Base-by-base conservation (phyloP, 2,329 filamentous ascomycete genomes). In the Cladosporium sp. region DNA sequence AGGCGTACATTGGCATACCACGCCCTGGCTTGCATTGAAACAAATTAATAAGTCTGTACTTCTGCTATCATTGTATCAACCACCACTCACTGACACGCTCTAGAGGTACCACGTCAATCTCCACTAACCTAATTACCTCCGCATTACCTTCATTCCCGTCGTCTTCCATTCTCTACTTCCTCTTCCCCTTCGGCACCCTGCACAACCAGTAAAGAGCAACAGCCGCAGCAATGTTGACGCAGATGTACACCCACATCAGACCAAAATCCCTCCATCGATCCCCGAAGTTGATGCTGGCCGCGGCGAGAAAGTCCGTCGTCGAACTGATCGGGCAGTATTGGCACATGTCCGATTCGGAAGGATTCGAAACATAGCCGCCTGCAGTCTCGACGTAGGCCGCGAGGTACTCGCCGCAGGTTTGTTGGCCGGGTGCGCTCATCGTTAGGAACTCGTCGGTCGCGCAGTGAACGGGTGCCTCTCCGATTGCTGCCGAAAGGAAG, bases 181-280 rank as follows among this genome's bases (percentile, higher is more conserved):
- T 5, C 22, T 24, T 48, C 45, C 37, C 19, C 37, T 48, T 48
- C 60, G 62, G 67, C 3, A 84, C 80, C n/a, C 81, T 68, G 56
- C 81, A 78, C 6, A 80, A 50, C 64, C 79, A 88, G 64, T 88
- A 88, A 1, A 82, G 66, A 7, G 71, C 52, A 4, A 85, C 69
- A 0, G 83, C 82, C 2, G 76, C 68, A 29, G 68, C 66, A 32
- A 85, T 74, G 57, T 87, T 85, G 63, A 86, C 84, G 0, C 69
- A 50, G 29, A 87, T 77, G 56, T 77, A 88, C 0, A 73, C 80
- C 78, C 82, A 87, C 59, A 87, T 70, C 32, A 88, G 73, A 1
- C 84, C 85, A 53, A 80, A 86, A 61, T 88, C 85, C 52, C 83
- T 73, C 83, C 84, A 87, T 2, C 80, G 66, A 24, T 78, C 66